Conservation (phyloP, 495 filamentous ascomycete genomes). For the Aspergillus bertholletiae region DNA sequence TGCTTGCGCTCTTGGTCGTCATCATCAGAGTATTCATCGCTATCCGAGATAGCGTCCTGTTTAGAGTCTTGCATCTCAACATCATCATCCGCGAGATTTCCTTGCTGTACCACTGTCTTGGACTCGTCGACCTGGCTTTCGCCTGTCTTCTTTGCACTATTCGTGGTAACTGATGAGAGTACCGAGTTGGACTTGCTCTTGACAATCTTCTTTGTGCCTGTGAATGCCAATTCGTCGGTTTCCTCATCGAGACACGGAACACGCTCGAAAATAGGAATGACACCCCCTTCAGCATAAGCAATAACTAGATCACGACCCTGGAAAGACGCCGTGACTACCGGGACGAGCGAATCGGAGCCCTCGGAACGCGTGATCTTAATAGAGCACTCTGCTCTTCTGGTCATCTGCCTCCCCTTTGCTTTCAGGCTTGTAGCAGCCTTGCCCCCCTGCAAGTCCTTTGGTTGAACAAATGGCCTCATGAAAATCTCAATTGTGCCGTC, state of each 20-base stretch:
- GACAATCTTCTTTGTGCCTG: slow-evolving; percentile 41
- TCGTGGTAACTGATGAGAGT: slow-evolving; percentile 44
- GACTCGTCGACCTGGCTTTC: slow-evolving; percentile 72
- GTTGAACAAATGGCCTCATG: slow-evolving; percentile 48
- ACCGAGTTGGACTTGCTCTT: slow-evolving; percentile 43
- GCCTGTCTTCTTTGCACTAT: slow-evolving; percentile 56
- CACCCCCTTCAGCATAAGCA: slow-evolving; percentile 54
- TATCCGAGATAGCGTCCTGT: slow-evolving; percentile 34
- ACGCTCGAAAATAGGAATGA: slow-evolving; percentile 53
- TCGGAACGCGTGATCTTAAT: slow-evolving; percentile 49
- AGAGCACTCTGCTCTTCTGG: slow-evolving; percentile 45
- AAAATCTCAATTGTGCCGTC: slow-evolving; percentile 57
- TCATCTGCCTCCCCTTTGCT: slow-evolving; percentile 48
- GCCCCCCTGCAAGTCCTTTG: slow-evolving; percentile 17
- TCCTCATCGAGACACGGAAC: slow-evolving; percentile 48
- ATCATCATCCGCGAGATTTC: slow-evolving; percentile 38
- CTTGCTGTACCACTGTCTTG: slow-evolving; percentile 58
- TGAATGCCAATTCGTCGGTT: slow-evolving; percentile 44
- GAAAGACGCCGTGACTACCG: slow-evolving; percentile 45
- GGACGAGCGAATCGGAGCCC: slow-evolving; percentile 36
- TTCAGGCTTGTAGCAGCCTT: slow-evolving; percentile 35
- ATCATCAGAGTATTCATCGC: slow-evolving; percentile 38
- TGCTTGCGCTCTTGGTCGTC: slow-evolving; percentile 38
- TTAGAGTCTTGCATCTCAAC: slow-evolving; percentile 50
- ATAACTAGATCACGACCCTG: slow-evolving; percentile 47